Evolutionary conservation across 768 basidiomycete genomes (phyloP), one percentile per base, ranked within the genome.

Genomic region (Coprinellus aureogranulatus): DNA sequence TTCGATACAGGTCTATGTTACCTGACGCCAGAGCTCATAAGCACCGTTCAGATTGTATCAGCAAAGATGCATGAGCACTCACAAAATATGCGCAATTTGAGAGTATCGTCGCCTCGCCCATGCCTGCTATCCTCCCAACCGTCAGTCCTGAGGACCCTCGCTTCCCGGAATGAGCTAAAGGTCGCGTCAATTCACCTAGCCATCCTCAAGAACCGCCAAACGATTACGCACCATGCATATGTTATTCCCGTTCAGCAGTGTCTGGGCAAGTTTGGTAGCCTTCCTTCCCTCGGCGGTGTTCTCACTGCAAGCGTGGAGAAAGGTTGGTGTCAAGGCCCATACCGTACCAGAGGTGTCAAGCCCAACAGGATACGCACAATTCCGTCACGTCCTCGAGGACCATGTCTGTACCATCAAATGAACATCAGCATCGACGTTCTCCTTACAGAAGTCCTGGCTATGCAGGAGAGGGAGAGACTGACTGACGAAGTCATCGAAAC

Each of bases 401-500:
- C 89, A 95, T 92, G 68, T 94, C 92, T 94, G 39, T 25, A 27
- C 45, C 12, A 45, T 41, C 44, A 31, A 31, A 25, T 44, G 55
- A 58, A 27, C 37, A 26, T 23, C 28, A 60, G 40, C 25, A 4
- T 28, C 46, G 44, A n/a, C 42, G 27, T 39, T 16, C 11, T 48
- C 20, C 28, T 44, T 53, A 3, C 27, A 42, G 20, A 20, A 30
- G 12, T 11, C n/a, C 37, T 22, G 54, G 18, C 9, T 14, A 45
- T 20, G 37, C 10, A 26, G 18, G 40, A 9, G 18, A 27, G 14
- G n/a, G 18, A 16, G n/a, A 18, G 9, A 53, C 96, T 83, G 71
- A 98, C 96, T 99, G 72, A 99, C 96, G 72, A 96, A 99, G 74
- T 99, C 96, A 70, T 99, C 96, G 65, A 99, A 99, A 2, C 96